Evolutionary conservation across 2,329 filamentous ascomycete genomes (phyloP).

Genomic region (Lomentospora prolificans): DNA sequence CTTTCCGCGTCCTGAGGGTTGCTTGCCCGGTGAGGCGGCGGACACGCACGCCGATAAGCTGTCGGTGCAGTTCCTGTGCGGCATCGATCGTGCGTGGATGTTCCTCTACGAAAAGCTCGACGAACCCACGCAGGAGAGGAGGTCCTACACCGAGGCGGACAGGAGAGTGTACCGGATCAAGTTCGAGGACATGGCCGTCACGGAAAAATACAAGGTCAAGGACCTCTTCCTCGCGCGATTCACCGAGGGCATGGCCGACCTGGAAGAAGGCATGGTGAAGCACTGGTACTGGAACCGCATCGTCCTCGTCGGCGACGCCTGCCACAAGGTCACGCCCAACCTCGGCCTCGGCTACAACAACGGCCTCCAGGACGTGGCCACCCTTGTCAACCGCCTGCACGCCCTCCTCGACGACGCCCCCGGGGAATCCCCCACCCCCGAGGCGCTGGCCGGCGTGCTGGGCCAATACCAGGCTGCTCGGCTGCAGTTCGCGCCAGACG

Average conservation of each 20-base stretch:
- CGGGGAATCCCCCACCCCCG: too few species aligned
- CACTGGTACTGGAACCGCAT: conserved; percentile 21
- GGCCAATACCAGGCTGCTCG: conserved; percentile 14
- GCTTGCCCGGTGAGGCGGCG: conserved; percentile 15
- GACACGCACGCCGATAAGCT: conserved; percentile 21
- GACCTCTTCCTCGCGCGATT: conserved; percentile 3
- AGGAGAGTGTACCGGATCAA: conserved; percentile 15
- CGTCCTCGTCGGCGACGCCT: conserved; percentile 22
- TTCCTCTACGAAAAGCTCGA: conserved; percentile 23
- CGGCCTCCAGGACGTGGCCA: conserved; percentile 19
- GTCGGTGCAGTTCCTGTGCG: conserved; percentile 20
- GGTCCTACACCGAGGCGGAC: conserved; percentile 18
- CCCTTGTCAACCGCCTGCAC: conserved; percentile 14
- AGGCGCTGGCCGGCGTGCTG: conserved; percentile 11
- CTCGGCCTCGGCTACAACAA: conserved; percentile 20
- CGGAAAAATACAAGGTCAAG: conserved; percentile 13
- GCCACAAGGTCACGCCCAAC: conserved; percentile 12
- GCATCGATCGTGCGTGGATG: conserved; percentile 20
- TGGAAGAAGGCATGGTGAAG: conserved; percentile 22
- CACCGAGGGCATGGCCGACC: conserved; percentile 16
- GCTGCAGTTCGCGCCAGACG: conserved; percentile 9
- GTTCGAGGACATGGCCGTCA: conserved; percentile 20
- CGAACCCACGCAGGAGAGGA: conserved; percentile 16
- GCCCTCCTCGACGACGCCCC: too few species aligned
- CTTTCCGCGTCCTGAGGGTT: not conserved